Conservation (phyloP, 176 grass and related monocot species). For the bread wheat (Triticum aestivum) region DNA sequence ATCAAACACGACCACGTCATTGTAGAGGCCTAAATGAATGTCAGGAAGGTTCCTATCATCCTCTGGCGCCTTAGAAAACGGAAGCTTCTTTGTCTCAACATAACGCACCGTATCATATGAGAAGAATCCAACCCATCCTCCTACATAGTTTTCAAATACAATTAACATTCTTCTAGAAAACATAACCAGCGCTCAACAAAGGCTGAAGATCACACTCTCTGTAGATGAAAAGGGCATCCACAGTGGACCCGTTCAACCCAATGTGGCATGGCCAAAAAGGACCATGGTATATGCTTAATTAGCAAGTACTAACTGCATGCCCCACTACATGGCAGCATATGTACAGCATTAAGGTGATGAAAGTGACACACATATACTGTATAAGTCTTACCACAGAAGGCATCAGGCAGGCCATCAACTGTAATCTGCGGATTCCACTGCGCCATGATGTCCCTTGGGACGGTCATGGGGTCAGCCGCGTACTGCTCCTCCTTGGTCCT, state of each 20-base stretch:
- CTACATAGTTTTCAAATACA: conserved; percentile 34
- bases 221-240: not conserved
- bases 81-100: conserved; percentile 94
- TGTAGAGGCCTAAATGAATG: conserved; percentile 92
- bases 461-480: conserved; percentile 61
- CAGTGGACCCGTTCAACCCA: not conserved
- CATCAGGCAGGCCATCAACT: conserved; percentile 60
- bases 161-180: not conserved
- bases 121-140: conserved; percentile 94
- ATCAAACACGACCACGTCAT: conserved; percentile 78
- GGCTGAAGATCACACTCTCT: not conserved
- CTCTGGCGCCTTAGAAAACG: conserved; percentile 62
- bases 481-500: conserved; percentile 51
- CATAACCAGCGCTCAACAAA: not conserved
- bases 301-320: not conserved
- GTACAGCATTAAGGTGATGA: not conserved
- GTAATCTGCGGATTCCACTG: conserved; percentile 61
- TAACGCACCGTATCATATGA: conserved; percentile 93
- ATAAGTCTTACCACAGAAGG: conserved; percentile 66
- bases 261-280: not conserved
- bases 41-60: conserved; percentile 85
- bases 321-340: not conserved
- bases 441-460: conserved; percentile 75
- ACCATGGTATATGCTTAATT: not conserved
- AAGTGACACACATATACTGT: not conserved